Evolutionary conservation across 768 basidiomycete genomes (phyloP), one percentile per base, ranked within the genome.

Genomic region (Trametes elegans): DNA sequence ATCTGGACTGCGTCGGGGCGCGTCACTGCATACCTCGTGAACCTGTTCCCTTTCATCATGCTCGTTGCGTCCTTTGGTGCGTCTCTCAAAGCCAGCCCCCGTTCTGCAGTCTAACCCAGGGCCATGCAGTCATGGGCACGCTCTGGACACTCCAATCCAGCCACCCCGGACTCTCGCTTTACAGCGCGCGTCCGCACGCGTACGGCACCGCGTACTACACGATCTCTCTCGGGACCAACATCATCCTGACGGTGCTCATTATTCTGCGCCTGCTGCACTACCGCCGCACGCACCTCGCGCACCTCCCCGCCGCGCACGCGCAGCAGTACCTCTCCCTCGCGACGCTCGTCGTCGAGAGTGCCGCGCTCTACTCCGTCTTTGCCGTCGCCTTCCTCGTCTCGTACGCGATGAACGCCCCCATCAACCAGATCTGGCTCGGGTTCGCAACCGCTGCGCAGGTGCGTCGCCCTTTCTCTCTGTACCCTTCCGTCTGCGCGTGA

Each of bases 261-360:
- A 57, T 60, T 42, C 26, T 29, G 18, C 62, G 64, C 7, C 59
- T 67, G 28, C 52, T 64, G 32, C 26, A 46, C 23, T 63, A 60
- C 54, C 66, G 64, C 24, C 58, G 53, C 27, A 55, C 61, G 32
- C 57, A 59, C 38, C 52, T 57, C 49, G 53, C 56, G 28, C 51
- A 59, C 42, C 61, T 66, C 35, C 58, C 60, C 10, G 5, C 45
- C 7, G 57, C 34, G n/a, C 58, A 64, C 49, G 57, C 53, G 27
- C 32, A 53, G 29, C 61, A 64, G 34, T 67, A 67, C 46, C 52
- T 63, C n/a, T 55, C 61, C 9, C 43, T 65, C 35, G 51, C 55
- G n/a, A 41, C 64, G 21, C 60, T 68, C 34, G 41, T 68, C 50
- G 52, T 66, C 49, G 67, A 68, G 57, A 64, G 63, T 31, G 67